phyloP scores from a whole-genome alignment of 345 rosid species.

The Anastatica hierochuntica region DNA sequence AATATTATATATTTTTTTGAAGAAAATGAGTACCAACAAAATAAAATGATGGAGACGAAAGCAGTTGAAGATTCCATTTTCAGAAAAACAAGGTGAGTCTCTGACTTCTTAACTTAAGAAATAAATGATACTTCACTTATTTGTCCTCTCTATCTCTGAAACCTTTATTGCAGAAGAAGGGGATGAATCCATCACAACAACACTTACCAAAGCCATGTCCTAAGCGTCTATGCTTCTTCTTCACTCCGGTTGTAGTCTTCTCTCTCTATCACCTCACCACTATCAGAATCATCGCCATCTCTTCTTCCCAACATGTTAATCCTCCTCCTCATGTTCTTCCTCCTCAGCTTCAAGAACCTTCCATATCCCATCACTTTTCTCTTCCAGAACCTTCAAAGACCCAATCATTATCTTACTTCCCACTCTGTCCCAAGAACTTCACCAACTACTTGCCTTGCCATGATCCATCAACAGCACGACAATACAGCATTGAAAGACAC shows the following conservation, averaged over 20 bases:
- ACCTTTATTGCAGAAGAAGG: no score
- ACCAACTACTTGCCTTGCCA: constrained; percentile 59
- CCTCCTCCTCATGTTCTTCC: constrained; percentile 3
- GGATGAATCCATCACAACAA: not conserved
- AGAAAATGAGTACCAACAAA: no score
- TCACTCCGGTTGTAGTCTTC: constrained; percentile 10
- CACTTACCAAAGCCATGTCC: constrained; percentile 7
- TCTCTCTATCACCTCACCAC: constrained; percentile 10
- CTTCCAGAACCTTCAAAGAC: constrained; percentile 1
- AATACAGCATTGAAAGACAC: constrained; percentile 27
- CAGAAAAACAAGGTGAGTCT: no score
- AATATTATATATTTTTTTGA: no score
- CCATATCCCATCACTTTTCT: not conserved
- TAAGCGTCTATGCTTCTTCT: constrained; percentile 7
- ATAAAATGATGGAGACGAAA: no score
- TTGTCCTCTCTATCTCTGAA: no score
- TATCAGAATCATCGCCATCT: constrained; percentile 9
- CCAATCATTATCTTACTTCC: constrained; percentile 18
- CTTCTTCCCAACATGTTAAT: constrained; percentile 20
- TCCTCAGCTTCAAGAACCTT: not conserved
- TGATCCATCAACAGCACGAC: constrained; percentile 33
- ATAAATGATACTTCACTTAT: no score
- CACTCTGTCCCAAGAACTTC: constrained; percentile 41
- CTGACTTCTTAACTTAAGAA: no score
- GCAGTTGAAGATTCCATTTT: no score